A percentile compares a stretch with the other conserved stretches of the same genome.
phyloP scores from a whole-genome alignment of 495 filamentous ascomycete genomes.

The Tirmania nivea region DNA sequence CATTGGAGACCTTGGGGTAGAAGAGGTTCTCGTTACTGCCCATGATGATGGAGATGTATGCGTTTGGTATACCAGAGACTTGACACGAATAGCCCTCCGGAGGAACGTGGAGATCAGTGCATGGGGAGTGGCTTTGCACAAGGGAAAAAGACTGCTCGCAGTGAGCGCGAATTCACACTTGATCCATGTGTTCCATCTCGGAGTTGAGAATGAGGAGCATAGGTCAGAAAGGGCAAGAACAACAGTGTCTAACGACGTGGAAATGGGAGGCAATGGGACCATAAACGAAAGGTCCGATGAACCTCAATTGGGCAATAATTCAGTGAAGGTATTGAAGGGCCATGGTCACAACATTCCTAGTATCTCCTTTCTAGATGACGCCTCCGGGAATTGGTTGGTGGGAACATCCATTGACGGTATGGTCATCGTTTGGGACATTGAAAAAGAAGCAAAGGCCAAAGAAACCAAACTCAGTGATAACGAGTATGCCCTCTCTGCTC shows the following conservation, averaged over 20 bases:
- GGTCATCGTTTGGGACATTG: slow-evolving; percentile 42
- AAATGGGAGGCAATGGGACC: neutral
- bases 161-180: slow-evolving; percentile 47
- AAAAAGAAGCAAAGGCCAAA: no score
- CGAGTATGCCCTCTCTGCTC: no score
- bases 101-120: slow-evolving; percentile 52
- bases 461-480: no score
- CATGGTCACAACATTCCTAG: slow-evolving; percentile 47
- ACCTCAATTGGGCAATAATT: slow-evolving; percentile 5
- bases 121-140: slow-evolving; percentile 79
- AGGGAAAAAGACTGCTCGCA: slow-evolving; percentile 54
- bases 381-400: slow-evolving; percentile 44
- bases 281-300: slow-evolving; percentile 1
- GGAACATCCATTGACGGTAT: slow-evolving; percentile 52
- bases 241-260: neutral
- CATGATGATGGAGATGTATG: slow-evolving; percentile 82
- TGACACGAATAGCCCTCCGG: slow-evolving; percentile 13
- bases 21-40: slow-evolving; percentile 54
- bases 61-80: slow-evolving; percentile 44
- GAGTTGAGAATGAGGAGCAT: slow-evolving; percentile 2
- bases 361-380: slow-evolving; percentile 49
- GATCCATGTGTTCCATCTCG: slow-evolving; percentile 17
- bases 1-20: slow-evolving; percentile 53
- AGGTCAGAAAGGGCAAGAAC: neutral
- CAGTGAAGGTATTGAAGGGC: slow-evolving; percentile 12